Conservation (phyloP, 768 basidiomycete genomes). For the Hypholoma fasciculare region DNA sequence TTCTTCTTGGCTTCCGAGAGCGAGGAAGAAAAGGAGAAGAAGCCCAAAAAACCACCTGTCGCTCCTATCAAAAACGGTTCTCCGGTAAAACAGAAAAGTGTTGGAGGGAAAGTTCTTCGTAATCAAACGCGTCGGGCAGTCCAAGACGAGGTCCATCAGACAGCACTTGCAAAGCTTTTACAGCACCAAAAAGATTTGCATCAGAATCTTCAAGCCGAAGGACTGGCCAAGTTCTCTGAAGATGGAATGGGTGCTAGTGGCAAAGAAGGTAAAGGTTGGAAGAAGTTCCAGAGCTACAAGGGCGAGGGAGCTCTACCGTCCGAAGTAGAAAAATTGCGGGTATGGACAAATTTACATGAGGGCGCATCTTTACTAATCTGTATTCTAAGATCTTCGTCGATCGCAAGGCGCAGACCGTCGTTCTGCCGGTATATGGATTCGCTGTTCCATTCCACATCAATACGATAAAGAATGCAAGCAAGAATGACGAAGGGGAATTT, state of each 20-base stretch:
- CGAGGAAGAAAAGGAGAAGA: slow-evolving; percentile 59
- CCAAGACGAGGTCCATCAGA: slow-evolving; percentile 81
- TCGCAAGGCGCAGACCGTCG: slow-evolving; percentile 84
- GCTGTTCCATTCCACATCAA: slow-evolving; percentile 98
- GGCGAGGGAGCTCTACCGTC: slow-evolving; percentile 87
- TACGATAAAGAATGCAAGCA: slow-evolving; percentile 96
- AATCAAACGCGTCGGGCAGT: slow-evolving; percentile 89
- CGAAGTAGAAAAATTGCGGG: slow-evolving; percentile 79
- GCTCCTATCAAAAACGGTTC: slow-evolving; percentile 63
- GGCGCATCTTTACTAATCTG: neutral
- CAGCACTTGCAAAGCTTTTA: slow-evolving; percentile 73
- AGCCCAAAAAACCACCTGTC: slow-evolving; percentile 50
- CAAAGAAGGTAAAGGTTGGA: slow-evolving; percentile 92
- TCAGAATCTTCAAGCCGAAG: slow-evolving; percentile 70
- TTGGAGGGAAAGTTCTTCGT: slow-evolving; percentile 82
- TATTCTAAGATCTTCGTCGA: slow-evolving; percentile 80
- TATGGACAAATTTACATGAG: slow-evolving; percentile 35
- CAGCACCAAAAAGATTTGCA: slow-evolving; percentile 91
- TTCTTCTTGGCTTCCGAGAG: slow-evolving; percentile 76
- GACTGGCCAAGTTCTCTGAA: slow-evolving; percentile 81
- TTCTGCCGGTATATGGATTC: slow-evolving; percentile 92
- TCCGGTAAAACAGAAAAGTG: slow-evolving; percentile 71
- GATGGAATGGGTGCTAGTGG: slow-evolving; percentile 72
- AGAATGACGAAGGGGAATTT: slow-evolving; percentile 94
- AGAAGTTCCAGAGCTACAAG: slow-evolving; percentile 95